Evolutionary conservation across 2,329 filamentous ascomycete species (phyloP), one percentile per base, ranked within the genome.

Genomic region (Colletotrichum sp.): DNA sequence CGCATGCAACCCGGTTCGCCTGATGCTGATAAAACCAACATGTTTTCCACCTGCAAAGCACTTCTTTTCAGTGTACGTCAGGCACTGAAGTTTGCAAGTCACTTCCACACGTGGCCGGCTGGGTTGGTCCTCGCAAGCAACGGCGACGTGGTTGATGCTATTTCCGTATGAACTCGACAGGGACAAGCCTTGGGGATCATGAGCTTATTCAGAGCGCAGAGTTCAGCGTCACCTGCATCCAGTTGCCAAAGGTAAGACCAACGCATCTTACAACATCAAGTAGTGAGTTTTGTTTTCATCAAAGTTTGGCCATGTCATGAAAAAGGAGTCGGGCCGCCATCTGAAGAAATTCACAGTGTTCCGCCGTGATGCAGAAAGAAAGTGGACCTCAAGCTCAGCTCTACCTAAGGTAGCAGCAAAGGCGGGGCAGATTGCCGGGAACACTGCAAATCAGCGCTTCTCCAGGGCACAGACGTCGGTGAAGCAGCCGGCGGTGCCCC

Each of bases 401-500:
- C 48, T 0, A 24, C 21, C 21, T 24, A 24, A 24, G 21, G 21
- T 24, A 16, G 18, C 12, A 6, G 18, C 6, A 6, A 21, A 16
- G 8, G 48, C 12, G 65, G 65, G 52, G 30, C 52, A 43, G 52
- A 59, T 59, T 68, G 65, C 65, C 21, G 65, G 65, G 32, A 30
- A 24, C 52, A 59, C 65, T 30, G 65, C 65, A 59, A 68, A 68
- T 59, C 64, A 34, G 64, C 48, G 28, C 65, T 68, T 3, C 43
- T n/a, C 34, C 55, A 36, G 24, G 30, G 69, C 73, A 68, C 58
- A 26, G 73, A 73, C 70, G 18, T 58, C 58, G 26, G 26, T 74
- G 61, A 74, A 74, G 72, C 68, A 66, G 68, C 72, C 67, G 61
- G 61, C 59, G 71, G 13, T 34, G 71, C 18, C 55, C 18, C 61